Evolutionary conservation across 31 red algal species (phyloP).

Genomic region (Endocladia muricata): DNA sequence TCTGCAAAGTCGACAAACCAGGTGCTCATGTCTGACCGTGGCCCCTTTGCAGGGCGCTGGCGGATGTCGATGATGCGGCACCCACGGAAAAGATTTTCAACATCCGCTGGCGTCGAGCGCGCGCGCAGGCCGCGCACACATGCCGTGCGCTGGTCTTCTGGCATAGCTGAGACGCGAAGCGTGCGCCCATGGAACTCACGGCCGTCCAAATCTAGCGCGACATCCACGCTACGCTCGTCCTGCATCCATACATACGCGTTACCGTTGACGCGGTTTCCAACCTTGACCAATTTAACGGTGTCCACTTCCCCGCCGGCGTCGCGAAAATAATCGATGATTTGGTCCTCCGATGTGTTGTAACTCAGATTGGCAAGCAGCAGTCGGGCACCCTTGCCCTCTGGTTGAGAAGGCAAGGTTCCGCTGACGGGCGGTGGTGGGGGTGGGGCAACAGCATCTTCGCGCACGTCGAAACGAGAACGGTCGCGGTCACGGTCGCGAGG

Average conservation of each 20-base stretch:
- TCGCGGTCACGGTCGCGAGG: background rate
- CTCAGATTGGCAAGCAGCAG: slow-evolving; percentile 51
- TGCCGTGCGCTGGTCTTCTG: slow-evolving; percentile 54
- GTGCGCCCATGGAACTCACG: slow-evolving; percentile 44
- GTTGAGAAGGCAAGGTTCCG: background rate
- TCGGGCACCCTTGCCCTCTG: background rate
- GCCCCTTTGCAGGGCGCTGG: slow-evolving; percentile 39
- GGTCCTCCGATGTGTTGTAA: slow-evolving; percentile 52
- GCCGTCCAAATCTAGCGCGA: slow-evolving; percentile 45
- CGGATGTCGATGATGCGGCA: slow-evolving; percentile 51
- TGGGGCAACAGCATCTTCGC: slow-evolving; percentile 3
- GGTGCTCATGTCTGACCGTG: slow-evolving; percentile 46
- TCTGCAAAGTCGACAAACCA: slow-evolving; percentile 75
- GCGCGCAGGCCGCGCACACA: slow-evolving; percentile 54
- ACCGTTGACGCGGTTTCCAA: slow-evolving; percentile 54
- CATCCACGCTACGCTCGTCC: slow-evolving; percentile 40
- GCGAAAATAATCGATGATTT: slow-evolving; percentile 48
- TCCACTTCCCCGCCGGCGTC: slow-evolving; percentile 58
- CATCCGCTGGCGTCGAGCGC: slow-evolving; percentile 26
- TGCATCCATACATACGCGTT: slow-evolving; percentile 56
- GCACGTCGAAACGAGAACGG: background rate
- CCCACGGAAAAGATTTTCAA: slow-evolving; percentile 38
- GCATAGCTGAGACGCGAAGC: slow-evolving; percentile 48
- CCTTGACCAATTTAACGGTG: slow-evolving; percentile 45
- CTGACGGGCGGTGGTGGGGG: background rate